phyloP scores from a whole-genome alignment of 1,284 basidiomycete species.

The Cryptococcus sp. region DNA sequence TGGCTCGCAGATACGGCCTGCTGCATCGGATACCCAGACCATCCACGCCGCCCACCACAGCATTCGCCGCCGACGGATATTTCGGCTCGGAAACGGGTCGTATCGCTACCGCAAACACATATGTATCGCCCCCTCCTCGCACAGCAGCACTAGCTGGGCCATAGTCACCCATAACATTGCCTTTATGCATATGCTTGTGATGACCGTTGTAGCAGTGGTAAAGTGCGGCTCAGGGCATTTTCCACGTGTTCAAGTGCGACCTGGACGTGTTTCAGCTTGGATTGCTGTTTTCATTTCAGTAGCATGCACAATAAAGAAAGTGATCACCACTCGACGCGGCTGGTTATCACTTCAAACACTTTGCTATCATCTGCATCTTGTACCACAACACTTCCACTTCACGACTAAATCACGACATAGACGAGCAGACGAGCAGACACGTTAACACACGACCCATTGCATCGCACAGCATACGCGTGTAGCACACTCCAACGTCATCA shows the following conservation, averaged over 20 bases:
- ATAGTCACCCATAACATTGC: not conserved
- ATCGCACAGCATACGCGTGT: too few species aligned
- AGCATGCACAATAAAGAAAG: too few species aligned
- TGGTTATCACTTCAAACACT: too few species aligned
- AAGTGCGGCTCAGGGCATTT: not conserved
- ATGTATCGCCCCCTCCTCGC: not conserved
- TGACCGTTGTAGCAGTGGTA: not conserved
- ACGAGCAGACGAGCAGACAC: too few species aligned
- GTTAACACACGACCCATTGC: too few species aligned
- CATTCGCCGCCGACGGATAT: constrained; percentile 31
- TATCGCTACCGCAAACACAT: not conserved
- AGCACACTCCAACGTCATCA: too few species aligned
- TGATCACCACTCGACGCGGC: too few species aligned
- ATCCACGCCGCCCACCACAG: constrained; percentile 32
- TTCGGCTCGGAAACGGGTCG: constrained; percentile 14
- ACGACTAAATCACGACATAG: too few species aligned
- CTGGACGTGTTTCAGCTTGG: too few species aligned
- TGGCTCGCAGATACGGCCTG: constrained; percentile 61
- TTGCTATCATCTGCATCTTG: too few species aligned
- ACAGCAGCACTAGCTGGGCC: not conserved
- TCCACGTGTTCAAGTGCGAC: not conserved
- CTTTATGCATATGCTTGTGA: not conserved
- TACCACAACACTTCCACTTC: too few species aligned
- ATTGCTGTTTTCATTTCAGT: too few species aligned
- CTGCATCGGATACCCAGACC: constrained; percentile 81